Evolutionary conservation across 2,329 filamentous ascomycete genomes (phyloP), one percentile per base, ranked within the genome.

Genomic region (Pochonia chlamydosporia): DNA sequence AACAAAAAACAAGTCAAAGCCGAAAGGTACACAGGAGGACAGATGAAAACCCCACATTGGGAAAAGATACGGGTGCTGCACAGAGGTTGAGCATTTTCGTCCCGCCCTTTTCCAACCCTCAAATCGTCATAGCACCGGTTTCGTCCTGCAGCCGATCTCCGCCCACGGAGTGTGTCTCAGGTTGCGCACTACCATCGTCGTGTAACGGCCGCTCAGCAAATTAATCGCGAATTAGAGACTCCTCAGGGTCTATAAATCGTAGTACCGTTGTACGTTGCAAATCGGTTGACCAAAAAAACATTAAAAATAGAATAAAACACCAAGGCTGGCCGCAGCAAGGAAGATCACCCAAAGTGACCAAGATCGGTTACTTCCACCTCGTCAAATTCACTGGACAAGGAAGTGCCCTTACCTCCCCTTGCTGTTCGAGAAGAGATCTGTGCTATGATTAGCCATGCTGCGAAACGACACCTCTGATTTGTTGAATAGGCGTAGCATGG

Each of bases 381-480:
- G n/a, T n/a, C n/a, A n/a, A n/a, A n/a, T n/a, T n/a, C n/a, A n/a
- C n/a, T n/a, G 16, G 16, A 16, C 9, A 36, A 11, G 20, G 35
- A 16, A 7, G 31, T 5, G 20, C 4, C 18, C 6, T 16, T 65
- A 68, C 64, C 67, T 63, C 58, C 62, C 63, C 58, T 64, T 69
- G 48, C 59, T 56, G 44, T 62, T 69, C 49, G 60, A 52, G 53
- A 67, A 67, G 46, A 70, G 64, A 56, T 71, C 68, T 66, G 54
- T 49, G 33, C 37, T 49, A 44, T 36, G 47, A 59, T 68, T 60
- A 67, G 62, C 57, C 53, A 54, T 48, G 54, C 47, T 49, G 54
- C 48, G 50, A 49, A 21, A 54, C 35, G 41, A 47, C 47, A 44
- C 49, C 50, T 52, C 14, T 13, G 11, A 28, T 16, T n/a, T 14